Percentiles rank a stretch among this genome's conserved stretches.
phyloP scores from a whole-genome alignment of 2,329 filamentous ascomycete genomes.

The Calonectria pseudoturangicola region DNA sequence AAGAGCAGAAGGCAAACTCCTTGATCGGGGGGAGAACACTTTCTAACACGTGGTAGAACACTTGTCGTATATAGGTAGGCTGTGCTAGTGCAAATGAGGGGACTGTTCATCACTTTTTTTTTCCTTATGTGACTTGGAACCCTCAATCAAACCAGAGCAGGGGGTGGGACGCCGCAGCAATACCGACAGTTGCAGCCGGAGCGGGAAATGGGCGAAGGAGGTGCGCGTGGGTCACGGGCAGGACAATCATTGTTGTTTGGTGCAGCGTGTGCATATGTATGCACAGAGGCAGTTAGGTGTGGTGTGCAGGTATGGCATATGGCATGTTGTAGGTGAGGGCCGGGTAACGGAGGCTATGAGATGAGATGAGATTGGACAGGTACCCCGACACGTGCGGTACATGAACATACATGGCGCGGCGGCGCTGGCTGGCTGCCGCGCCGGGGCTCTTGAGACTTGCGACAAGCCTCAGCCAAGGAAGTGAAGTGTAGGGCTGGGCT shows the following conservation, averaged over 20 bases:
- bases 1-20: background rate
- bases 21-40: background rate
- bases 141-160: constrained; percentile 28
- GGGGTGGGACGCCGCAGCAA: constrained; percentile 2
- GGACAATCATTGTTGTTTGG: constrained; percentile 9
- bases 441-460: background rate
- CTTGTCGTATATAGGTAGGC: background rate
- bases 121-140: constrained; percentile 12
- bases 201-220: constrained; percentile 3
- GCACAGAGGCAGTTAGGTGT: background rate
- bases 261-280: constrained; percentile 1
- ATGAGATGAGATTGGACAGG: constrained; percentile 17
- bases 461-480: constrained; percentile 10
- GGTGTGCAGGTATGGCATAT: constrained; percentile 9
- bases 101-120: constrained; percentile 18
- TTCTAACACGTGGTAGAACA: background rate
- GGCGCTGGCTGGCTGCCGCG: background rate
- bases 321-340: constrained; percentile 13
- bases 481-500: constrained; percentile 20
- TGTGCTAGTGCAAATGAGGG: constrained; percentile 20
- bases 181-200: background rate
- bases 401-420: background rate
- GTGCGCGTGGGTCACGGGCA: background rate
- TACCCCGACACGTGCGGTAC: constrained; percentile 12
- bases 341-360: constrained; percentile 16